phyloP scores from a whole-genome alignment of 495 filamentous ascomycete genomes.

The Aspergillus indologenus region DNA sequence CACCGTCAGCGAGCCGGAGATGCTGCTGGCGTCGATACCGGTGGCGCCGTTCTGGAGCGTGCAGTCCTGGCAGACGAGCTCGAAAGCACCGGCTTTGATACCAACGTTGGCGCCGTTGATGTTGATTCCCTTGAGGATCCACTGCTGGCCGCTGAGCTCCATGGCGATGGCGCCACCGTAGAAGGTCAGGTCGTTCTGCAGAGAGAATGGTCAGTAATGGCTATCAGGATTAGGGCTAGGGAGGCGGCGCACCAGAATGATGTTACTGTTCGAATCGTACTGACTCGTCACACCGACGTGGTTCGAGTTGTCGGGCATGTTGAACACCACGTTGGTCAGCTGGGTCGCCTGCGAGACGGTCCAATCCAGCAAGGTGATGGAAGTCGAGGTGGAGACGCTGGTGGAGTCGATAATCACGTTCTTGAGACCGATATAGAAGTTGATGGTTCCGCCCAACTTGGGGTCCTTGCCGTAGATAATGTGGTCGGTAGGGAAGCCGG shows the following conservation, averaged over 20 bases:
- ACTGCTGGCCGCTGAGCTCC: not conserved
- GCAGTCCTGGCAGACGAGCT: too few relatives aligned
- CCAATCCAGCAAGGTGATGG: slow-evolving; percentile 11
- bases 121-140: too few relatives aligned
- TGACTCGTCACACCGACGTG: too few relatives aligned
- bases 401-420: slow-evolving; percentile 14
- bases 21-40: too few relatives aligned
- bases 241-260: slow-evolving; percentile 7
- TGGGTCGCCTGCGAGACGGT: slow-evolving; percentile 14
- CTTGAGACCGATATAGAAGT: slow-evolving; percentile 13
- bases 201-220: too few relatives aligned
- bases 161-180: slow-evolving; percentile 10
- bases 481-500: slow-evolving; percentile 25
- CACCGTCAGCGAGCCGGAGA: too few relatives aligned
- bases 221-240: too few relatives aligned
- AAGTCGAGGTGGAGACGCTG: not conserved
- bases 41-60: too few relatives aligned
- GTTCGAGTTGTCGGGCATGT: not conserved
- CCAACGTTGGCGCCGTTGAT: too few relatives aligned
- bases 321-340: slow-evolving; percentile 11
- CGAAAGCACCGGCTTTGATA: too few relatives aligned
- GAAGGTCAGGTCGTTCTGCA: slow-evolving; percentile 6
- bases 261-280: slow-evolving; percentile 4
- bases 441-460: slow-evolving; percentile 24
- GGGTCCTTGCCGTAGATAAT: slow-evolving; percentile 39